Base-by-base conservation (phyloP, 2,329 filamentous ascomycete genomes). In the Drechslera avenae region DNA sequence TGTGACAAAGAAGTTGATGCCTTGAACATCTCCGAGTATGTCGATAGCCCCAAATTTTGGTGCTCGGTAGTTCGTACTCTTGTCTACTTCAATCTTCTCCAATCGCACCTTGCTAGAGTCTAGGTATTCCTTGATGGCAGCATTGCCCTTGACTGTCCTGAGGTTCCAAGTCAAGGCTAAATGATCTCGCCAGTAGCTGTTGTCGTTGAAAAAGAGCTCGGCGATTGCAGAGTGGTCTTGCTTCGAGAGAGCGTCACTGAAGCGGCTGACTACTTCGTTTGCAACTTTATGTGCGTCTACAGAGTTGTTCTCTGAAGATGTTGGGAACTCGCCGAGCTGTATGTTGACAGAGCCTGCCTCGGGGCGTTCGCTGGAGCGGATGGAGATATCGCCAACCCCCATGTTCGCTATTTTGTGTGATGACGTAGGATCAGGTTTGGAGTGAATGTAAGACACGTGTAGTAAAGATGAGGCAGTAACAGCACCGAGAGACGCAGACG, bases 101-200 rank as follows among this genome's bases (percentile, higher is more conserved):
- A 73, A 48, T 21, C 71, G 57, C 19, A 74, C 69, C 52, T 59
- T 78, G 30, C 57, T 64, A 7, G 50, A 47, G 16, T 57, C 56
- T 68, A 70, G 63, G 41, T 43, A 63, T 33, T 36, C 83, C 78
- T 23, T 72, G 73, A 41, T 76, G 56, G 39, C 68, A 63, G 10
- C 78, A 77, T 55, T 80, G 78, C 65, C 67, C 41, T 70, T 67
- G n/a, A 81, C 60, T 0, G 83, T 86, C 30, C 76, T 80, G 18
- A 84, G 75, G 28, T 82, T 77, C 78, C 82, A 85, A 0, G 80
- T 79, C 8, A 86, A 62, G 5, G 74, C 78, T 3, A 86, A 75
- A 46, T 85, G 80, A 60, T 86, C 84, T 31, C 83, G 75, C 82
- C 82, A 86, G 63, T 80, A 84, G 17, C 78, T 75, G 31, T 79